Conservation (phyloP, 2,329 filamentous ascomycete genomes). For the Colletotrichum sp. region DNA sequence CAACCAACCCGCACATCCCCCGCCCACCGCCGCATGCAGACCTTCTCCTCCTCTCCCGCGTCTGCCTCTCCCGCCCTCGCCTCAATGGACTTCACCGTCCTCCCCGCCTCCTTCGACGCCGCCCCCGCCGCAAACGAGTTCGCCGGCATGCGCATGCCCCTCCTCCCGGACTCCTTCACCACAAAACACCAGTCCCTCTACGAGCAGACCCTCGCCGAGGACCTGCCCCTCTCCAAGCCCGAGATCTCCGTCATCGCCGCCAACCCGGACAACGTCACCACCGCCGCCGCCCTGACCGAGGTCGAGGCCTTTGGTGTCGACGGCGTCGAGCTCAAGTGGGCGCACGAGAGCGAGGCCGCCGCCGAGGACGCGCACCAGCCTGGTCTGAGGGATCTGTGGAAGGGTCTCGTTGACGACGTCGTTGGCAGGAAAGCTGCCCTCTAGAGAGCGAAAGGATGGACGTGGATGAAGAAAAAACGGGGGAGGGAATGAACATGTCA, state of each 20-base stretch:
- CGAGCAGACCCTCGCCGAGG: constrained; percentile 43
- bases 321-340: constrained; percentile 60
- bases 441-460: background rate
- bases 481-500: background rate
- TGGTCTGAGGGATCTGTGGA: constrained; percentile 59
- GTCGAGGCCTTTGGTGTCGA: constrained; percentile 65
- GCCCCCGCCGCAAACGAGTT: constrained; percentile 34
- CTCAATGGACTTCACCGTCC: constrained; percentile 58
- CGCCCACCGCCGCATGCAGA: constrained; percentile 64
- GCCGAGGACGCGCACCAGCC: constrained; percentile 35
- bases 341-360: constrained; percentile 40
- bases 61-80: constrained; percentile 34
- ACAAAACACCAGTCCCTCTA: constrained; percentile 41
- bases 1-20: constrained; percentile 41
- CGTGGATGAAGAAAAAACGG: background rate
- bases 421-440: constrained; percentile 26
- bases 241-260: constrained; percentile 62
- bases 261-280: constrained; percentile 57
- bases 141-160: constrained; percentile 57
- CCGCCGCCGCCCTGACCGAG: constrained; percentile 58
- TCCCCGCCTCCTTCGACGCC: constrained; percentile 51
- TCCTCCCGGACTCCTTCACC: constrained; percentile 64
- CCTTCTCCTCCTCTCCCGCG: constrained; percentile 58
- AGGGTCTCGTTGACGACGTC: constrained; percentile 59
- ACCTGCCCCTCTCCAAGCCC: constrained; percentile 39